Conservation (phyloP, 1,284 basidiomycete species). For the Trichosporon ovoides region DNA sequence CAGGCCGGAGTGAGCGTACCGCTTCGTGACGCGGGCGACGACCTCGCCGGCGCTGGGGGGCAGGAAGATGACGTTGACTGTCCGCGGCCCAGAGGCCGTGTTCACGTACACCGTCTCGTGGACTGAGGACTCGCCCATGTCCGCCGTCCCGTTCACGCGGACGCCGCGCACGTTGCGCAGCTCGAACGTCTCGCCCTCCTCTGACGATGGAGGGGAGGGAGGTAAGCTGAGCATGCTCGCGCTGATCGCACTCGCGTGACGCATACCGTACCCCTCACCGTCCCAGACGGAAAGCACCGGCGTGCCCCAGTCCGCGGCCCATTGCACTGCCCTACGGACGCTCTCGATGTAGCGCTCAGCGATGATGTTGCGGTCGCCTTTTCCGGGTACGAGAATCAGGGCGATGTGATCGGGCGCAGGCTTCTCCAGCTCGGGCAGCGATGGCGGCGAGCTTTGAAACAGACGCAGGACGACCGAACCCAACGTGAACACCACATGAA, state of each 20-base stretch:
- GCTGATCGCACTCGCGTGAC: conserved; percentile 11
- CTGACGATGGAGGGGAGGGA: conserved; percentile 16
- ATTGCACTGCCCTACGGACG: conserved; percentile 26
- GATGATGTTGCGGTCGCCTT: conserved; percentile 2
- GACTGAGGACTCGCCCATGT: conserved; percentile 16
- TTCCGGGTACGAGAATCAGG: conserved; percentile 20
- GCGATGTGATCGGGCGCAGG: conserved; percentile 22
- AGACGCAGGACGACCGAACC: conserved; percentile 32
- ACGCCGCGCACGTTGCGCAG: background rate
- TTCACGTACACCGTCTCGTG: conserved; percentile 15
- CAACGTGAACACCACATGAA: conserved; percentile 34
- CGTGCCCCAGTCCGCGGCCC: conserved; percentile 33
- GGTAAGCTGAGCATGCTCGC: conserved; percentile 18
- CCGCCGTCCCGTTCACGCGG: background rate
- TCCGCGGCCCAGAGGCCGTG: conserved; percentile 12
- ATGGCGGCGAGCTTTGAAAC: conserved; percentile 22
- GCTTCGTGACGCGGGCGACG: conserved; percentile 15
- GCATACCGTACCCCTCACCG: conserved; percentile 12
- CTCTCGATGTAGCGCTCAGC: conserved; percentile 24
- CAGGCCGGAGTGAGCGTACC: conserved; percentile 12
- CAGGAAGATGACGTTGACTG: conserved; percentile 19
- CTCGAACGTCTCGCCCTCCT: background rate
- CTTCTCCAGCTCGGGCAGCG: conserved; percentile 11
- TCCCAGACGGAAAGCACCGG: conserved; percentile 35
- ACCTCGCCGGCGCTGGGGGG: conserved; percentile 15